A percentile compares a stretch with the other conserved stretches of the same genome.
These are phyloP conservation scores for Venturia effusa DNA, from an alignment of 2,329 filamentous ascomycete genomes.

Conservation along the genomic window DNA sequence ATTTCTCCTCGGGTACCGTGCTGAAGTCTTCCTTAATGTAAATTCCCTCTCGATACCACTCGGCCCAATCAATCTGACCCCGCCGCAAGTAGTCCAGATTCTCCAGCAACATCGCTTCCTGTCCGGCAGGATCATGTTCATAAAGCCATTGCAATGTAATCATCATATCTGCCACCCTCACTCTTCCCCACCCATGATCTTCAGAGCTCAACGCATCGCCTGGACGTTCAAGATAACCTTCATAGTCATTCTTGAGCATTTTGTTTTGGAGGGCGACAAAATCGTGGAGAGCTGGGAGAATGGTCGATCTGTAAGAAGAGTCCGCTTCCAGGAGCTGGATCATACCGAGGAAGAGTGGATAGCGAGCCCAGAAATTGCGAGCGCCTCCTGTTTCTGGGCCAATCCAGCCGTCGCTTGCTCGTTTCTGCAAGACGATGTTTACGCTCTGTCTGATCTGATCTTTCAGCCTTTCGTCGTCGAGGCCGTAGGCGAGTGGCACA, in stretches of 20 bases:
- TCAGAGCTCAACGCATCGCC: constrained; percentile 32
- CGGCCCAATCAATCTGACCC: constrained; percentile 22
- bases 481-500: constrained; percentile 43
- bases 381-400: constrained; percentile 37
- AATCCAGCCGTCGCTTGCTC: constrained; percentile 46
- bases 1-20: constrained; percentile 16
- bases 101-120: constrained; percentile 25
- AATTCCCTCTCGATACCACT: constrained; percentile 19
- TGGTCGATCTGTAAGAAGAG: constrained; percentile 26
- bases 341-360: constrained; percentile 40
- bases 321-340: constrained; percentile 42
- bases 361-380: constrained; percentile 44
- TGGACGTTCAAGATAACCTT: constrained; percentile 37
- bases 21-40: constrained; percentile 20
- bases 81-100: constrained; percentile 34
- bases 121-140: constrained; percentile 28
- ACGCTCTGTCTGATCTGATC: constrained; percentile 35
- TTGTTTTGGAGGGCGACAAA: constrained; percentile 40
- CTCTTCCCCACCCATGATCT: constrained; percentile 12
- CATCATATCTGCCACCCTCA: constrained; percentile 30
- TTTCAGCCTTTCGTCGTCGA: constrained; percentile 40
- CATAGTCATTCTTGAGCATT: constrained; percentile 45
- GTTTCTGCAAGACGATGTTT: constrained; percentile 38
- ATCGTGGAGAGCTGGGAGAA: constrained; percentile 39
- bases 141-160: constrained; percentile 39